Evolutionary conservation across 306 rosid genomes (phyloP), one percentile per base, ranked within the genome.

Genomic region (Mucuna pruriens): DNA sequence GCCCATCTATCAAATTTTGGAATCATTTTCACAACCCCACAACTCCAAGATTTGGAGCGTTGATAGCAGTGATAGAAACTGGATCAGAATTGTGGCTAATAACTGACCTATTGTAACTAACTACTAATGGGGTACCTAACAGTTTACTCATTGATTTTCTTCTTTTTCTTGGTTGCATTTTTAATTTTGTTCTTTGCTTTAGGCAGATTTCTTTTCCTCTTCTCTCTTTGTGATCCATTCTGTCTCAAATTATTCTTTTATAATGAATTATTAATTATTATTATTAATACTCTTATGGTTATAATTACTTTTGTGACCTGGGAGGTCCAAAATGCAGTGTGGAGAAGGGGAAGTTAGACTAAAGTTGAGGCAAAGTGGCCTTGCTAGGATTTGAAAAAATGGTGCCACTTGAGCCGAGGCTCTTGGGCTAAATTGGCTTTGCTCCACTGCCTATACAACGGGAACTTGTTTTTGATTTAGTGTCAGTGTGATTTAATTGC

Each of bases 401-500:
- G 1, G 58, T 65, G 80, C 26, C 11, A 73, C 68, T 61, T 40
- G 42, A 68, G 36, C 49, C 12, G 31, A 42, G 71, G 40, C 54
- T 52, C 25, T 36, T 55, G 36, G 45, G 46, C 23, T 42, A 54
- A 54, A 36, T 39, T 48, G 49, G 64, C 44, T 71, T 62, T 45
- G 6, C 40, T n/a, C n/a, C n/a, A n/a, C n/a, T n/a, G n/a, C n/a
- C n/a, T 54, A 31, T 9, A 71, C 11, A 61, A 55, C 22, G 2
- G 16, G 34, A 74, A 11, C 33, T 29, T 66, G 48, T n/a, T 60
- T 54, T 76, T 70, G 6, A 17, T 76, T 79, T 33, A 69, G 45
- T 20, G 29, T 70, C 36, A 8, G 66, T 49, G 19, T 78, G 76
- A 39, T 82, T 64, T 67, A 40, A 46, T 58, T 54, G 46, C 55